Percentiles rank a stretch among this genome's conserved stretches.
These are phyloP conservation scores for Yamadazyma insecticola DNA, from an alignment of 805 yeast genomes.

Conservation along the genomic window DNA sequence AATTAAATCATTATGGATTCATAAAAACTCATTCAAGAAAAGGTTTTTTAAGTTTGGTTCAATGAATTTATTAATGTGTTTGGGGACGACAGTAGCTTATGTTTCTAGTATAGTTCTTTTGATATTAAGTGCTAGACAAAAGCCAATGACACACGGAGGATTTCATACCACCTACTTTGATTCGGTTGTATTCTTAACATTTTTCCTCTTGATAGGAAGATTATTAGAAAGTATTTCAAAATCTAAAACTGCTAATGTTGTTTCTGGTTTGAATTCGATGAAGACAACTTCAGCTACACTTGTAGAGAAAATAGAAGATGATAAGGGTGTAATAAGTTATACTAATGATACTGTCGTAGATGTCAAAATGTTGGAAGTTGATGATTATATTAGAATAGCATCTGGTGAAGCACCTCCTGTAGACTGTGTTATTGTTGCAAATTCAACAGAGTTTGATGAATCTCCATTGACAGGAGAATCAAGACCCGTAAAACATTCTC, in stretches of 20 bases:
- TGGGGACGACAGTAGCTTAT: conserved; percentile 72
- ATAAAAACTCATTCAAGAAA: conserved; percentile 49
- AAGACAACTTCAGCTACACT: conserved; percentile 49
- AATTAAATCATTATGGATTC: conserved; percentile 51
- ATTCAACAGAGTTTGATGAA: conserved; percentile 51
- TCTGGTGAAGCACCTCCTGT: conserved; percentile 60
- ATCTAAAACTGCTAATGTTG: conserved; percentile 61
- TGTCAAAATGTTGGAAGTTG: conserved; percentile 45
- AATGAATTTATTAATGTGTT: conserved; percentile 67
- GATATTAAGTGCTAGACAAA: conserved; percentile 37
- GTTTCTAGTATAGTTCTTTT: conserved; percentile 60
- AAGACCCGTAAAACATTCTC: conserved; percentile 48
- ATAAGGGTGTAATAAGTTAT: conserved; percentile 23
- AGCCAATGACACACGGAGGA: conserved; percentile 26
- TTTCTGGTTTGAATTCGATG: conserved; percentile 47
- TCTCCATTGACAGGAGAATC: conserved; percentile 63
- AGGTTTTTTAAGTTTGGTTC: conserved; percentile 69
- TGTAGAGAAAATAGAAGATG: conserved; percentile 18
- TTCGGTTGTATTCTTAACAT: conserved; percentile 70
- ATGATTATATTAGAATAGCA: conserved; percentile 44
- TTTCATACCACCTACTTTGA: conserved; percentile 69
- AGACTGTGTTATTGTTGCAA: conserved; percentile 49
- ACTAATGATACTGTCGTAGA: conserved; percentile 22
- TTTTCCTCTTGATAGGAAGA: conserved; percentile 68
- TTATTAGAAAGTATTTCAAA: conserved; percentile 64